Evolutionary conservation across 2,329 filamentous ascomycete genomes (phyloP).

Genomic region (Diaporthe ampelina): DNA sequence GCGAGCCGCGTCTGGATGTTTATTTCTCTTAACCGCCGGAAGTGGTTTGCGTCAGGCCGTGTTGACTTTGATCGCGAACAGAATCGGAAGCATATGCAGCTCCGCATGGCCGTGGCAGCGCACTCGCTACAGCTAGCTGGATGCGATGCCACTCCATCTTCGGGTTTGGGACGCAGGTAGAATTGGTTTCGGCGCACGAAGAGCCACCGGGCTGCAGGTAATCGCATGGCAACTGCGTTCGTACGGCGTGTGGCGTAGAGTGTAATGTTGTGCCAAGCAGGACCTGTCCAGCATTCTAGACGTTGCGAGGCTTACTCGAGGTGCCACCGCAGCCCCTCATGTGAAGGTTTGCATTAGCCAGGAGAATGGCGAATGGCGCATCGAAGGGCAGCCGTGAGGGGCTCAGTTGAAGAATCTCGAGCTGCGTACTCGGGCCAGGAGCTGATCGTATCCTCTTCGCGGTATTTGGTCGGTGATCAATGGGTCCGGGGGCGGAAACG

Average conservation of each 20-base stretch:
- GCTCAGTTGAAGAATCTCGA: background rate
- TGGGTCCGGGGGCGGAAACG: conserved; percentile 29
- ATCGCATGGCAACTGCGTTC: background rate
- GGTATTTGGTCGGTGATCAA: conserved; percentile 32
- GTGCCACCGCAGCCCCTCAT: background rate
- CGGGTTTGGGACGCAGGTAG: conserved; percentile 26
- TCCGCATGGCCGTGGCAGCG: conserved; percentile 12
- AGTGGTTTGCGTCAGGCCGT: conserved; percentile 9
- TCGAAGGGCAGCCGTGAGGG: background rate
- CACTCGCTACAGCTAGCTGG: conserved; percentile 3
- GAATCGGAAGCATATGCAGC: conserved; percentile 10
- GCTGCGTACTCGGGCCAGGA: background rate
- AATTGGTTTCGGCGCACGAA: conserved; percentile 10
- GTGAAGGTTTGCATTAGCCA: background rate
- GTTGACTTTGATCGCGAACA: conserved; percentile 8
- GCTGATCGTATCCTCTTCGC: conserved; percentile 9
- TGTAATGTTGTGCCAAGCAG: conserved; percentile 11
- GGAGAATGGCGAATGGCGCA: background rate
- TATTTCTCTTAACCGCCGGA: conserved; percentile 9
- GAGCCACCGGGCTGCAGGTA: conserved; percentile 15
- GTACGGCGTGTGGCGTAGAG: background rate
- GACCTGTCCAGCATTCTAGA: background rate
- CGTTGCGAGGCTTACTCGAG: conserved; percentile 3
- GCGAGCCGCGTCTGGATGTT: conserved; percentile 1
- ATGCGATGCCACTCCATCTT: conserved; percentile 7